Evolutionary conservation across 768 basidiomycete genomes (phyloP).

Genomic region (Podaxis sp.): DNA sequence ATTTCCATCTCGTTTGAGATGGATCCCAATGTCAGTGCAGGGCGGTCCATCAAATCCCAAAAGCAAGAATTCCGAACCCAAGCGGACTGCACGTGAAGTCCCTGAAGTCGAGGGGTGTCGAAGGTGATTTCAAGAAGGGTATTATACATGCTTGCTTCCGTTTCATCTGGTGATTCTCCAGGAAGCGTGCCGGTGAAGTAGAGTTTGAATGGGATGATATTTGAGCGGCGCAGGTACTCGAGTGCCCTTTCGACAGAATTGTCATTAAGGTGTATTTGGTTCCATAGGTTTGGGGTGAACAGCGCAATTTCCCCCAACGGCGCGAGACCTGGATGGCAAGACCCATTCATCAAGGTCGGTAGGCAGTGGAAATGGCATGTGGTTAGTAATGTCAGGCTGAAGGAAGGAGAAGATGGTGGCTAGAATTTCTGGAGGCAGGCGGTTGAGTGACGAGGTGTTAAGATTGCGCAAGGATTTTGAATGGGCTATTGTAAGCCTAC

Average conservation of each 20-base stretch:
- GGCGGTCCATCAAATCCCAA: neutral
- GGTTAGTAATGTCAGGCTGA: neutral
- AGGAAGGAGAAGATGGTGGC: neutral
- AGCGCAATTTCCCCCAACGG: neutral
- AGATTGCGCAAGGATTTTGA: neutral
- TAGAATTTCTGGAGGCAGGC: neutral
- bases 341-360: neutral
- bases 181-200: neutral
- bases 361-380: neutral
- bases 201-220: neutral
- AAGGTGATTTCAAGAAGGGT: neutral
- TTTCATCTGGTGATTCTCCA: neutral
- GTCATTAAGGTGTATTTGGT: neutral
- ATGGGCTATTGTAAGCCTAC: no score
- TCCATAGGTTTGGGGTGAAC: neutral
- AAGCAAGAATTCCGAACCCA: neutral
- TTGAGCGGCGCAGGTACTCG: neutral
- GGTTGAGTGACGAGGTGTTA: neutral
- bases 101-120: neutral
- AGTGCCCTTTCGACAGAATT: neutral
- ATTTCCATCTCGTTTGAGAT: neutral
- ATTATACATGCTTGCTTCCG: neutral
- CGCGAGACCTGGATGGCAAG: neutral
- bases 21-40: neutral
- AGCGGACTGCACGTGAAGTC: neutral